Base-by-base conservation (phyloP, 23 red algal genomes). In the Agarophyton chilense region DNA sequence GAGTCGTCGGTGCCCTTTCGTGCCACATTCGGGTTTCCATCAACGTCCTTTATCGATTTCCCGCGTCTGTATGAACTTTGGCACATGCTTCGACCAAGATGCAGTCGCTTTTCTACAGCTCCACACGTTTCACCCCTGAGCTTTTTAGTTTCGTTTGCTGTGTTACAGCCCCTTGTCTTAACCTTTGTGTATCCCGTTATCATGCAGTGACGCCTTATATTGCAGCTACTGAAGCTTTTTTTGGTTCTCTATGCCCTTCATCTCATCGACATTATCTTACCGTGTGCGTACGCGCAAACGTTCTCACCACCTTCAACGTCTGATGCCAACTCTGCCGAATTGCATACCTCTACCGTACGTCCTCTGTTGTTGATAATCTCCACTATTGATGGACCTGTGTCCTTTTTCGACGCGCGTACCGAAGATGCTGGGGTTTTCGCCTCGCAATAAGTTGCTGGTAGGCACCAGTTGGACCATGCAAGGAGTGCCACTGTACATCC, bases 361-460 rank as follows among this genome's bases (percentile, higher is more conserved):
- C 35, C 61, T 24, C 78, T 64, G 5, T 54, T 92, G 43, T 61
- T 92, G 9, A 49, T 92, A 36, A 55, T 92, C 10, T 75, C 89
- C 65, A 82, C 78, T 19, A 46, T 84, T 31, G 89, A 92, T 54
- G 89, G 89, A 10, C 46, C 77, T 43, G 89, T 92, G 22, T 83
- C 64, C 7, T 77, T 61, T 26, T 76, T 84, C 50, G 89, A 82
- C 36, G 89, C 89, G 35, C 53, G 60, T 11, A 84, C 79, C 17
- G 89, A 79, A 16, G 66, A 55, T 31, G 18, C 52, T 22, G n/a
- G 41, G 84, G 2, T 92, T 82, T 61, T 38, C 78, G 10, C 36
- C 62, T 31, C 34, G 25, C 24, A 64, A 81, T 28, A 58, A 75
- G 12, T 42, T 36, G 17, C 91, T 82, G 10, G 80, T 82, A 28